Conservation (phyloP, 2,329 filamentous ascomycete species). For the Beauveria rudraprayagi region DNA sequence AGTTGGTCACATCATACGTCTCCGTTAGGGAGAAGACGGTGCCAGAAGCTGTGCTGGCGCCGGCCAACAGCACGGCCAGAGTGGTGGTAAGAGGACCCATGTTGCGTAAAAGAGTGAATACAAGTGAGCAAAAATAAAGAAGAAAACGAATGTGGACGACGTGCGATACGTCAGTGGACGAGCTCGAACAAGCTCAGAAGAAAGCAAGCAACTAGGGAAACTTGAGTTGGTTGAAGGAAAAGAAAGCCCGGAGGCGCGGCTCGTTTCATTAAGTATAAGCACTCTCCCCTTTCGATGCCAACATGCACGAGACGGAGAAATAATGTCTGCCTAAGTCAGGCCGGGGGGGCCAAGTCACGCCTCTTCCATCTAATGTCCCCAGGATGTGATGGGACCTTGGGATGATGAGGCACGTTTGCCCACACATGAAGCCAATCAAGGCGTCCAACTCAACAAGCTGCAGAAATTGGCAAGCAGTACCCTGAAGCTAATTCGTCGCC, state of each 20-base stretch:
- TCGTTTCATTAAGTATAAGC: background rate
- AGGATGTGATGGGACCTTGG: background rate
- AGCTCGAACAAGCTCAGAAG: background rate
- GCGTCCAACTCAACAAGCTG: background rate
- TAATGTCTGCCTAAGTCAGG: background rate
- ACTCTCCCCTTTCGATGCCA: background rate
- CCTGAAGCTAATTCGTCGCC: background rate
- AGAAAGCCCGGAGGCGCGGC: background rate
- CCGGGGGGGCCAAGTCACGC: background rate
- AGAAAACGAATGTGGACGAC: conserved; percentile 4
- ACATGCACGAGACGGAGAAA: background rate
- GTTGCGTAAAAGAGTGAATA: conserved; percentile 1
- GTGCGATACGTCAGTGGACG: conserved; percentile 12
- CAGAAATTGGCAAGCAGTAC: background rate
- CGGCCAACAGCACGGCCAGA: conserved; percentile 1
- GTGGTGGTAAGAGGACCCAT: background rate
- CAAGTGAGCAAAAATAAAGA: background rate
- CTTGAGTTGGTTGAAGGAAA: background rate
- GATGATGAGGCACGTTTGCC: background rate
- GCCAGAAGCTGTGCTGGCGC: background rate
- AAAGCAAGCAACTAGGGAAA: background rate
- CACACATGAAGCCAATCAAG: background rate
- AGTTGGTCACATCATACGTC: conserved; percentile 25
- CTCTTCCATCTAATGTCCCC: background rate
- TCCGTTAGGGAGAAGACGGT: conserved; percentile 2